Base-by-base conservation (phyloP, 179 eudicot genomes). In the Gypsophila paniculata region DNA sequence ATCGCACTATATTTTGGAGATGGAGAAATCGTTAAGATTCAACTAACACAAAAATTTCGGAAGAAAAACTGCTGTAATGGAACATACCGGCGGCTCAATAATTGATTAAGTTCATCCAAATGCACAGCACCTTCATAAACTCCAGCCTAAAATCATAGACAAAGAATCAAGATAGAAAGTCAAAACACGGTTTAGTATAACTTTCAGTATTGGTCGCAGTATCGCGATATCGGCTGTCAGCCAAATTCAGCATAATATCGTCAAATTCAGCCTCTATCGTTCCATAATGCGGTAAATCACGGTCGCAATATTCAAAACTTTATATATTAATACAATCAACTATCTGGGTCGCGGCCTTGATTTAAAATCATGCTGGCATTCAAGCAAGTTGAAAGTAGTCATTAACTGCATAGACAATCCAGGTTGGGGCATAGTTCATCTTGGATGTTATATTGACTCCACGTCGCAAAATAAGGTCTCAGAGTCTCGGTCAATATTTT, bases 101-200 rank as follows among this genome's bases (percentile, higher is more conserved):
- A 74, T 71, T 89, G 78, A 78, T 87, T 90, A 17, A 94, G 90
- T 85, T 89, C 97, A n/a, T 91, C 98, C 85, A 91, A 71, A 80
- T 84, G 93, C 15, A 93, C 84, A 51, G 90, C 83, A 48, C 86
- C 89, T 52, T 84, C 86, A 77, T 74, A 94, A 7, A 90, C 90
- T 72, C 96, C 85, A 53, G 70, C 85, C 97, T 94, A 73, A 67
- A 66, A 79, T 51, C 60, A 65, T 52, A 9, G 21, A 18, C 7
- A 11, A 72, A 68, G 12, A 34, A 79, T 34, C 61, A 29, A 57
- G 54, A 21, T 52, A 38, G 46, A 19, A 10, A 36, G 32, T 18
- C 11, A 44, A n/a, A n/a, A 61, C 4, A 54, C 38, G 15, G 23
- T 14, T 23, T 38, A 17, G 26, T 55, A 5, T 22, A 6, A 8